phyloP scores from a whole-genome alignment of 352 stramenopile genomes.

The Proteromonas lacertae region DNA sequence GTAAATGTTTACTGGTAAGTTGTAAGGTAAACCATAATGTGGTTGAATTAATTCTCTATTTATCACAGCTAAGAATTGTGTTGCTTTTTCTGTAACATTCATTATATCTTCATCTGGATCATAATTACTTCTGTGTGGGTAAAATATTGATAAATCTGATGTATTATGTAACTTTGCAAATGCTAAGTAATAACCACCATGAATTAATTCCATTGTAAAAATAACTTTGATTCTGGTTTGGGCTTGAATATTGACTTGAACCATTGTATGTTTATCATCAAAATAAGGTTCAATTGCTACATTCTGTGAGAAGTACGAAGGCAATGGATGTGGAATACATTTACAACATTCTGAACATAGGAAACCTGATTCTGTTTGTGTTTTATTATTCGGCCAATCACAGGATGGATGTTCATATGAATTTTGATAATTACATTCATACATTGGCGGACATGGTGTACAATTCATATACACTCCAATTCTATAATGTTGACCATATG shows the following conservation, averaged over 20 bases:
- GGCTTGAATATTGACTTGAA: constrained; percentile 49
- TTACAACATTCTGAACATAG: constrained; percentile 19
- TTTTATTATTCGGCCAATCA: constrained; percentile 2
- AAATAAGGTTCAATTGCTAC: constrained; percentile 28
- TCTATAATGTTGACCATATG: constrained; percentile 72
- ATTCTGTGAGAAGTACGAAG: constrained; percentile 38
- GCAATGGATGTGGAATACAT: constrained; percentile 26
- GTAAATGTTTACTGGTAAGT: not conserved
- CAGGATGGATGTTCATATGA: constrained; percentile 10
- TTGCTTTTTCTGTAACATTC: no score
- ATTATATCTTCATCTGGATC: no score
- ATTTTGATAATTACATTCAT: constrained; percentile 29
- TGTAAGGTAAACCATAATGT: no score
- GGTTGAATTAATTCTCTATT: no score
- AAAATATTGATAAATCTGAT: constrained; percentile 46
- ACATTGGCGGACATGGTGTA: constrained; percentile 60
- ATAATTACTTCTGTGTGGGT: constrained; percentile 31
- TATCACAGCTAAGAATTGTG: no score
- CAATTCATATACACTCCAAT: constrained; percentile 66
- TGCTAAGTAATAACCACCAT: constrained; percentile 53
- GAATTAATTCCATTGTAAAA: constrained; percentile 52
- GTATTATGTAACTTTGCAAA: constrained; percentile 40
- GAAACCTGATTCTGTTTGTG: constrained; percentile 17
- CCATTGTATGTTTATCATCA: constrained; percentile 67
- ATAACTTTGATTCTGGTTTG: constrained; percentile 38